phyloP scores from a whole-genome alignment of 2,329 filamentous ascomycete species.

The Verticillium tricorpus region DNA sequence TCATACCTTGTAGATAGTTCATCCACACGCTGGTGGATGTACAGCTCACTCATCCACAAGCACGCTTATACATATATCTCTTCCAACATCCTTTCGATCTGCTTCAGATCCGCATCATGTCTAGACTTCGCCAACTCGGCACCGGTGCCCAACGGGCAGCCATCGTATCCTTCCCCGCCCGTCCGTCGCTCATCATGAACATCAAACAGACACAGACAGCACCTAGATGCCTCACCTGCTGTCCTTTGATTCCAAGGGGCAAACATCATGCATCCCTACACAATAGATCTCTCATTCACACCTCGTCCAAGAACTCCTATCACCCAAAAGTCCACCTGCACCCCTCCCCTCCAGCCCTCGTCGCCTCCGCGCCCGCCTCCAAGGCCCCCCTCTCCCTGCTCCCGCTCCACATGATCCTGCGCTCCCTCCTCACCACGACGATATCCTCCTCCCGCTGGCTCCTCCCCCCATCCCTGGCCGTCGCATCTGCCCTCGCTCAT shows the following conservation, averaged over 20 bases:
- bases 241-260: neutral
- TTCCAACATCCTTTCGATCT: neutral
- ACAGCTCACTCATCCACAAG: neutral
- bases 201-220: neutral
- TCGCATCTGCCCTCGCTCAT: constrained; percentile 67
- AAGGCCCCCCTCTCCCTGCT: constrained; percentile 56
- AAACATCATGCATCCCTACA: neutral
- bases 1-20: neutral
- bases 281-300: neutral
- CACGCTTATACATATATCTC: neutral
- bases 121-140: neutral
- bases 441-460: constrained; percentile 68
- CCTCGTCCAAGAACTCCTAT: neutral
- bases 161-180: neutral
- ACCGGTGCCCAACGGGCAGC: neutral
- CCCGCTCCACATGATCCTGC: constrained; percentile 61
- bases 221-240: neutral
- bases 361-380: neutral
- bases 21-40: neutral
- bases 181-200: neutral
- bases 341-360: neutral
- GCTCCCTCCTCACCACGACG: constrained; percentile 64
- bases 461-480: constrained; percentile 62
- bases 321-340: neutral
- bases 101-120: neutral